phyloP scores from a whole-genome alignment of 1,139 yeast species.

The Candida labiduridarum region DNA sequence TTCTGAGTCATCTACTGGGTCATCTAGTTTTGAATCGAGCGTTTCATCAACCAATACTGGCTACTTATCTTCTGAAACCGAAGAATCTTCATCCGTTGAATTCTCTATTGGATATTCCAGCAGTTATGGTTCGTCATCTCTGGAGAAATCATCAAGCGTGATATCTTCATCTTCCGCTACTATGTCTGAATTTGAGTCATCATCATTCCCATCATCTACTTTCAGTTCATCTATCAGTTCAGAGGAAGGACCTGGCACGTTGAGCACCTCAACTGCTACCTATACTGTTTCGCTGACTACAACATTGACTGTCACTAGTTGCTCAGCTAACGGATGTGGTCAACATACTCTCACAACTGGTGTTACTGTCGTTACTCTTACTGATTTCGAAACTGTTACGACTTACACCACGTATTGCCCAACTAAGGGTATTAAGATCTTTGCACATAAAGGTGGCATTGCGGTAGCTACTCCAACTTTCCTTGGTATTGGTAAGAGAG shows the following conservation, averaged over 20 bases:
- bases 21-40: background rate
- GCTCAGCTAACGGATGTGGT: conserved; percentile 4
- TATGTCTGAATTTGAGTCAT: background rate
- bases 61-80: background rate
- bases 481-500: background rate
- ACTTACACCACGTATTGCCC: conserved; percentile 13
- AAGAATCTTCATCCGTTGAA: background rate
- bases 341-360: conserved; percentile 8
- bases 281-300: conserved; percentile 7
- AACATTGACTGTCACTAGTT: conserved; percentile 6
- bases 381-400: conserved; percentile 6
- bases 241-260: background rate
- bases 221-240: background rate
- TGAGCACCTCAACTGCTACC: conserved; percentile 2
- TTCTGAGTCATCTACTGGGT: background rate
- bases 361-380: conserved; percentile 8
- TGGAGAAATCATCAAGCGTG: background rate
- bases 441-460: background rate
- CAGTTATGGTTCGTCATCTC: background rate
- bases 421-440: conserved; percentile 1
- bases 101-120: background rate
- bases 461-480: conserved; percentile 1
- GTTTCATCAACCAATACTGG: background rate
- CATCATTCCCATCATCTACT: background rate
- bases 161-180: background rate